Conservation (phyloP, 495 filamentous ascomycete genomes). For the Talaromyces wortmannii region DNA sequence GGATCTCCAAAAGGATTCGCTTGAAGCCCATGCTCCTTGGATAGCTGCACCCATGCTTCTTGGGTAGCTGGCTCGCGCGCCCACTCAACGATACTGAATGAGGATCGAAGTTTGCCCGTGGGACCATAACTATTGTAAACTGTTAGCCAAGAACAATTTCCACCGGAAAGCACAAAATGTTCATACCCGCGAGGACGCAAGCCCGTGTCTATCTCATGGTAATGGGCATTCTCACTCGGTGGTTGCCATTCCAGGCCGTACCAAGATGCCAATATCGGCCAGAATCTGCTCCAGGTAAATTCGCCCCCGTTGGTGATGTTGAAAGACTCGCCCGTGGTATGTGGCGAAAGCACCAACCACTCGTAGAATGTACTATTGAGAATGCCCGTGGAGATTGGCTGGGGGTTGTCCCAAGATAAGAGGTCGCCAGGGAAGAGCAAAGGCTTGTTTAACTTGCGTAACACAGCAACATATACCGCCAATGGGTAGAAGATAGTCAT, state of each 20-base stretch:
- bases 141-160: background rate
- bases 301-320: constrained; percentile 2
- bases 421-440: constrained; percentile 2
- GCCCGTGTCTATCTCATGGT: constrained; percentile 1
- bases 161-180: background rate
- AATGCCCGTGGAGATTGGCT: constrained; percentile 2
- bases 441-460: constrained; percentile 3
- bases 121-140: constrained; percentile 3
- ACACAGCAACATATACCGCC: constrained; percentile 1
- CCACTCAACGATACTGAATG: constrained; percentile 3
- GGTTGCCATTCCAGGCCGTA: constrained; percentile 1
- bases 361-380: constrained; percentile 3
- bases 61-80: constrained; percentile 2
- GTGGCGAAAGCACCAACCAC: constrained; percentile 1
- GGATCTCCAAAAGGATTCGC: constrained; percentile 1
- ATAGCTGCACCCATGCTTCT: constrained; percentile 3
- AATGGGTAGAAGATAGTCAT: constrained; percentile 4
- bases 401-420: constrained; percentile 1
- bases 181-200: constrained; percentile 3
- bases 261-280: constrained; percentile 1
- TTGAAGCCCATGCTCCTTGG: constrained; percentile 3
- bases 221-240: constrained; percentile 1
- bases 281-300: constrained; percentile 3
- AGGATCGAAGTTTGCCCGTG: constrained; percentile 3
- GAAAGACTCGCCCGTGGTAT: background rate